phyloP scores from a whole-genome alignment of 257 asterid genomes.

The Rhazya stricta region DNA sequence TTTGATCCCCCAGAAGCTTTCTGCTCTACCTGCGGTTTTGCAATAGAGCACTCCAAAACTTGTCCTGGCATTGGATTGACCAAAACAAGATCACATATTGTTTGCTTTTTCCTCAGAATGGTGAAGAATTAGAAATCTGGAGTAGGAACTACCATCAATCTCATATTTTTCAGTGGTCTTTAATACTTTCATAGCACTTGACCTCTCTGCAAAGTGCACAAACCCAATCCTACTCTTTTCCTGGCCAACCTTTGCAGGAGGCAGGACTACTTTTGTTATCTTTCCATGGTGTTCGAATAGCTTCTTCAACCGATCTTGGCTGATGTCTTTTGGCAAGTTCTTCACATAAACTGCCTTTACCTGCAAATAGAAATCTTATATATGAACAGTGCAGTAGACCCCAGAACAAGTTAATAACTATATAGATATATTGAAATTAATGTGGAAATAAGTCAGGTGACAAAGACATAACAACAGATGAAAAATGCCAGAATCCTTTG shows the following conservation, averaged over 20 bases:
- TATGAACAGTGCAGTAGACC: too few species aligned
- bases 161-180: constrained; percentile 76
- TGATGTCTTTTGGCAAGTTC: constrained; percentile 75
- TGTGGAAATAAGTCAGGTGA: not conserved
- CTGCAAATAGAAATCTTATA: constrained; percentile 35
- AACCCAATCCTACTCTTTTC: constrained; percentile 85
- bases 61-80: constrained; percentile 47
- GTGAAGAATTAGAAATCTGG: constrained; percentile 8
- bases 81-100: constrained; percentile 15
- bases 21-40: constrained; percentile 90
- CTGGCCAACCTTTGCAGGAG: constrained; percentile 90
- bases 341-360: constrained; percentile 86
- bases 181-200: constrained; percentile 83
- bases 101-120: constrained; percentile 4
- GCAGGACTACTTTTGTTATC: constrained; percentile 76
- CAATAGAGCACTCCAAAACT: constrained; percentile 83
- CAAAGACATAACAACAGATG: not conserved
- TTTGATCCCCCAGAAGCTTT: constrained; percentile 47
- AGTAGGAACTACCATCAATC: constrained; percentile 53
- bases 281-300: constrained; percentile 78
- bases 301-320: constrained; percentile 68
- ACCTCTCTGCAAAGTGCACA: constrained; percentile 80
- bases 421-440: too few species aligned
- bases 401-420: too few species aligned
- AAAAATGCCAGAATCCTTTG: not conserved